These are phyloP conservation scores for Rosa multiflora DNA, from an alignment of 306 rosid species.

Conservation along the genomic window DNA sequence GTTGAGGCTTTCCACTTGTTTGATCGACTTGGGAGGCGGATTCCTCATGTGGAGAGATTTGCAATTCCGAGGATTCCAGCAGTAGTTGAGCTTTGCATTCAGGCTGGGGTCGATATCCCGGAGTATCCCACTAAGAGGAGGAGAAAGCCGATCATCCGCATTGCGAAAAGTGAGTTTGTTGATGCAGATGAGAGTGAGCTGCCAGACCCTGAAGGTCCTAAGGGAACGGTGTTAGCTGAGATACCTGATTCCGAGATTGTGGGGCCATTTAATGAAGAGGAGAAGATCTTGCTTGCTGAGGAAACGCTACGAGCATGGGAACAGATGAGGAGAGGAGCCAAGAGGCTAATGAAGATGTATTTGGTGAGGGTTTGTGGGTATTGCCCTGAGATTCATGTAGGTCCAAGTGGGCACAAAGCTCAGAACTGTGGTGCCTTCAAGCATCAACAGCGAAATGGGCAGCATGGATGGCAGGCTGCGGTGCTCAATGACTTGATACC, in stretches of 20 bases:
- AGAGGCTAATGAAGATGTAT: slow-evolving; percentile 73
- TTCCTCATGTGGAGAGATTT: slow-evolving; percentile 72
- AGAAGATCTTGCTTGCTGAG: slow-evolving; percentile 55
- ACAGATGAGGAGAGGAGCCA: slow-evolving; percentile 73
- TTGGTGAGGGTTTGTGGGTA: slow-evolving; percentile 90
- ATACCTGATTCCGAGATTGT: slow-evolving; percentile 58
- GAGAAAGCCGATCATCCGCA: slow-evolving; percentile 85
- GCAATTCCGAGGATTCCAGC: slow-evolving; percentile 87
- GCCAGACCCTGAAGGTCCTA: slow-evolving; percentile 55
- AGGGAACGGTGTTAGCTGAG: slow-evolving; percentile 51
- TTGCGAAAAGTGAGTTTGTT: slow-evolving; percentile 64
- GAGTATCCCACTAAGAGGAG: slow-evolving; percentile 82
- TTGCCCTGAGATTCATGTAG: slow-evolving; percentile 90
- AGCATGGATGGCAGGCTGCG: slow-evolving; percentile 94
- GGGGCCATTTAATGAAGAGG: slow-evolving; percentile 48
- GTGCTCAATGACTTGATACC: slow-evolving; percentile 87
- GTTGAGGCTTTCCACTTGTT: slow-evolving; percentile 79
- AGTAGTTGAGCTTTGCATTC: slow-evolving; percentile 86
- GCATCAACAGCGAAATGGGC: slow-evolving; percentile 98
- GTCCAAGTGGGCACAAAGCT: slow-evolving; percentile 80
- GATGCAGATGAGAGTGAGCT: slow-evolving; percentile 96
- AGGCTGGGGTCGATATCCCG: slow-evolving; percentile 79
- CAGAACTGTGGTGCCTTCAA: slow-evolving; percentile 92
- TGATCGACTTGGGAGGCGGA: slow-evolving; percentile 79
- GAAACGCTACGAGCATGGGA: slow-evolving; percentile 85